Evolutionary conservation across 352 stramenopile species (phyloP).

Genomic region (Pythium phragmiticola): DNA sequence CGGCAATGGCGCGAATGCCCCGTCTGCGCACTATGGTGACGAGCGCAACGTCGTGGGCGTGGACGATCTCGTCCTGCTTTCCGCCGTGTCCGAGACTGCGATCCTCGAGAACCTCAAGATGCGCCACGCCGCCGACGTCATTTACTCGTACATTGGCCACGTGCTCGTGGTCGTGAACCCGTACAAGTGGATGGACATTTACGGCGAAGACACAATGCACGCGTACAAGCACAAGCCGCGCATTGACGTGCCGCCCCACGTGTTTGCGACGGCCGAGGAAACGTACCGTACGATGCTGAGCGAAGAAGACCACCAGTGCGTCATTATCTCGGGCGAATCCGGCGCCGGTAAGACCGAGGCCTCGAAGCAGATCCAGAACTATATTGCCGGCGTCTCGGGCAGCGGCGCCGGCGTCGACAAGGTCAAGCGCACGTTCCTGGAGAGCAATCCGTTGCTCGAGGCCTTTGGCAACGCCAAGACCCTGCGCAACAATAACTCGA

Average conservation of each 20-base stretch:
- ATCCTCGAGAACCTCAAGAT: slow-evolving; percentile 91
- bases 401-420: slow-evolving; percentile 81
- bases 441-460: slow-evolving; percentile 95
- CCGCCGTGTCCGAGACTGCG: slow-evolving; percentile 63
- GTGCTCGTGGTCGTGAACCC: slow-evolving; percentile 87
- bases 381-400: slow-evolving; percentile 81
- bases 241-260: slow-evolving; percentile 85
- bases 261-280: slow-evolving; percentile 86
- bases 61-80: slow-evolving; percentile 81
- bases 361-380: slow-evolving; percentile 91
- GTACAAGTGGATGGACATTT: slow-evolving; percentile 92
- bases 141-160: slow-evolving; percentile 89
- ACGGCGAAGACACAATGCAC: slow-evolving; percentile 77
- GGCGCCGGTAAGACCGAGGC: slow-evolving; percentile 87
- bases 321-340: slow-evolving; percentile 88
- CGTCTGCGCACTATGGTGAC: slow-evolving; percentile 39
- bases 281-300: slow-evolving; percentile 87
- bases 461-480: slow-evolving; percentile 97
- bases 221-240: slow-evolving; percentile 82
- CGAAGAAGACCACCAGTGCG: slow-evolving; percentile 89
- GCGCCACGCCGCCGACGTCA: slow-evolving; percentile 81
- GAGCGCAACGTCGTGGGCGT: slow-evolving; percentile 74
- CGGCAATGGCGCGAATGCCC: background rate
- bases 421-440: slow-evolving; percentile 89
- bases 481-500: slow-evolving; percentile 94